Percentiles rank a stretch among this genome's conserved stretches.
These are phyloP conservation scores for Barnettozyma vustinii DNA, from an alignment of 805 yeast genomes.

Conservation along the genomic window DNA sequence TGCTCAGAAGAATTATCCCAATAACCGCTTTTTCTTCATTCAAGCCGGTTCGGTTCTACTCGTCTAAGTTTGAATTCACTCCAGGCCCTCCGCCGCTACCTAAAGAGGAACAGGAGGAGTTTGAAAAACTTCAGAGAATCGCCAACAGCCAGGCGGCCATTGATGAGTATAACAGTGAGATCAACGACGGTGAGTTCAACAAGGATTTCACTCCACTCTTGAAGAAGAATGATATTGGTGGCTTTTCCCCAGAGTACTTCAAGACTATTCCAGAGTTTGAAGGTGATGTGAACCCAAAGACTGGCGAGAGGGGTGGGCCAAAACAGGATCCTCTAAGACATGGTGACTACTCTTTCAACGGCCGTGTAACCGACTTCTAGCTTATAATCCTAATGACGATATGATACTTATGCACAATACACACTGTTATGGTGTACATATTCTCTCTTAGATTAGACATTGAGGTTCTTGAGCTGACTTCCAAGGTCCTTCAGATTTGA, in stretches of 20 bases:
- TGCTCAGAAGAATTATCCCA: constrained; percentile 10
- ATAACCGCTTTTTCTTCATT: neutral
- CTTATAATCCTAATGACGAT: neutral
- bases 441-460: neutral
- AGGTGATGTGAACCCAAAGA: constrained; percentile 86
- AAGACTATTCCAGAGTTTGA: constrained; percentile 91
- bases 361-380: constrained; percentile 91
- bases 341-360: constrained; percentile 92
- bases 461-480: constrained; percentile 5
- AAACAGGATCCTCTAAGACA: constrained; percentile 92
- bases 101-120: constrained; percentile 82
- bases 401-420: neutral
- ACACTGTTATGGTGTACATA: neutral
- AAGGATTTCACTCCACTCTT: constrained; percentile 30
- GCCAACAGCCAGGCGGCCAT: constrained; percentile 78
- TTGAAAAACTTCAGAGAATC: constrained; percentile 74
- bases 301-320: constrained; percentile 97
- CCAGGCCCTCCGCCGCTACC: constrained; percentile 68
- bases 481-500: constrained; percentile 20
- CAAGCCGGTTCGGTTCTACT: constrained; percentile 13
- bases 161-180: constrained; percentile 54
- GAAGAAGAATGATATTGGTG: constrained; percentile 51
- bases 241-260: constrained; percentile 61
- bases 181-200: constrained; percentile 30
- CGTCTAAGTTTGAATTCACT: constrained; percentile 19